phyloP scores from a whole-genome alignment of 768 basidiomycete genomes.

The Mycena kentingensis region DNA sequence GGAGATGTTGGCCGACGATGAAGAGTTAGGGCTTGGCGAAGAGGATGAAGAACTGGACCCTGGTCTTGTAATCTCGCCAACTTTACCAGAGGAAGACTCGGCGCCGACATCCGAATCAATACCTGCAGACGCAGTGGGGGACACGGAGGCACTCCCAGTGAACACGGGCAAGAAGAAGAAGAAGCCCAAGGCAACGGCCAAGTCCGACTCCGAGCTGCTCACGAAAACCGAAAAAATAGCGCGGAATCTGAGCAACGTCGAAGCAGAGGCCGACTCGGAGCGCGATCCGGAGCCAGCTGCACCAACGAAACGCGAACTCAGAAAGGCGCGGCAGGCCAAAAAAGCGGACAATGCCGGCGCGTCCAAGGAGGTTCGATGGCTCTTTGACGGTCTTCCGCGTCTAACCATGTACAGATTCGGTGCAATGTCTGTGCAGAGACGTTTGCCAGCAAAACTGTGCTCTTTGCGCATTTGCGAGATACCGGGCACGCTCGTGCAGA shows the following conservation, averaged over 20 bases:
- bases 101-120: no score
- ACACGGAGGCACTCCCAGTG: not conserved
- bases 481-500: slow-evolving; percentile 68
- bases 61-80: not conserved
- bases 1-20: slow-evolving; percentile 78
- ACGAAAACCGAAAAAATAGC: slow-evolving; percentile 27
- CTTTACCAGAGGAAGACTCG: not conserved
- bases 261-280: slow-evolving; percentile 1
- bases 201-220: slow-evolving; percentile 10
- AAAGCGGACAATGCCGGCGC: slow-evolving; percentile 49
- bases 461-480: slow-evolving; percentile 73
- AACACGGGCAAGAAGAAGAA: not conserved
- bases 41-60: slow-evolving; percentile 31
- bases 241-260: slow-evolving; percentile 13
- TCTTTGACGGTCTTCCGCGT: not conserved
- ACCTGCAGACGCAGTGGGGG: no score
- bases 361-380: slow-evolving; percentile 24
- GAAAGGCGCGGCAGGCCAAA: slow-evolving; percentile 76
- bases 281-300: slow-evolving; percentile 25
- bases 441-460: slow-evolving; percentile 70
- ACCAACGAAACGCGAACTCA: slow-evolving; percentile 76
- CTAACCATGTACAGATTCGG: slow-evolving; percentile 34
- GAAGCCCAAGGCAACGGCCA: slow-evolving; percentile 20
- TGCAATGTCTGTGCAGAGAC: slow-evolving; percentile 71
- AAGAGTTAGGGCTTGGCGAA: slow-evolving; percentile 57